Evolutionary conservation across 225 moss, liverwort and hornwort genomes (phyloP), one percentile per base, ranked within the genome.

Genomic region (Lunularia cruciata): DNA sequence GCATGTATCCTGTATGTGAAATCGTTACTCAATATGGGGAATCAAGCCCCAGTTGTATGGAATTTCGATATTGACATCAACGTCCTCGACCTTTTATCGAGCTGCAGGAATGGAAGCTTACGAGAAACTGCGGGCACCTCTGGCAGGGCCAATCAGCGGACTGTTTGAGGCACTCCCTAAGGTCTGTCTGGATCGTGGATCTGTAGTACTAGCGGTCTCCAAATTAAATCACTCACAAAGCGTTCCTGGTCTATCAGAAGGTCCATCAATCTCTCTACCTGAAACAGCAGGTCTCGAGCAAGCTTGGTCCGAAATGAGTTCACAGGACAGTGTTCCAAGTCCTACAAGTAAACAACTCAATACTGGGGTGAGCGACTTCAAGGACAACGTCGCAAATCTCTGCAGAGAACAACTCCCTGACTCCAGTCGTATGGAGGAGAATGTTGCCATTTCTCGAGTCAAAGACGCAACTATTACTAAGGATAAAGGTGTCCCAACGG

Each of bases 221-320:
- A 27, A 20, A 36, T 60, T 15, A 6, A 22, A 20, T 19, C 48
- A 56, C 46, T 37, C 43, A 20, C 45, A 28, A 32, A 6, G n/a
- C 37, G 9, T 57, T 13, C 33, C 37, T 12, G 42, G 36, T 13
- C 19, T 28, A 28, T 53, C 71, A 48, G 49, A 70, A 32, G 64
- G 64, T 18, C 65, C 5, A 4, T 65, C 57, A 13, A 66, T 42
- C 26, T 74, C 74, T 10, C 22, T 39, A 52, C 60, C 61, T 55
- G 71, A 42, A 53, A 53, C 65, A 43, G 74, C 10, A 11, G 66
- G 53, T 20, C 43, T 45, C 7, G 75, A 62, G 27, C 56, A 69
- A 63, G 63, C 55, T 22, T 72, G 47, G 69, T 73, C 76, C 47
- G 69, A 69, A 69, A 63, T 70, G 53, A 76, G 69, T 27, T 70